Evolutionary conservation across 1,284 basidiomycete species (phyloP).

Genomic region (Naganishia sp.): DNA sequence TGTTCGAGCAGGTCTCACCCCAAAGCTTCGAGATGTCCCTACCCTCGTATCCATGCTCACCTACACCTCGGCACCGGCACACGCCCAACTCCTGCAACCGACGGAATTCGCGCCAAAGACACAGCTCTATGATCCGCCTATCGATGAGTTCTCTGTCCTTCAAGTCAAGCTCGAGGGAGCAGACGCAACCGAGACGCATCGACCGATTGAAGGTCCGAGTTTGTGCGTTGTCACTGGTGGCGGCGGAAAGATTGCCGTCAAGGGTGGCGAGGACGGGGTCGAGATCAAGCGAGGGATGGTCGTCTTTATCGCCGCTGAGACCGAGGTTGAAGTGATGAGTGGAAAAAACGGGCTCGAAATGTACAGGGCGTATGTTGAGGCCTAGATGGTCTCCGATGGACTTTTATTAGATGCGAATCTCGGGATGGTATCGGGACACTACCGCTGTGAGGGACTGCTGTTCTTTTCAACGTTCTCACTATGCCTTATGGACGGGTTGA

Average conservation of each 20-base stretch:
- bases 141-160: conserved; percentile 89
- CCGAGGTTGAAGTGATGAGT: conserved; percentile 59
- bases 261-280: conserved; percentile 53
- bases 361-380: conserved; percentile 74
- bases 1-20: conserved; percentile 95
- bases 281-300: conserved; percentile 69
- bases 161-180: conserved; percentile 60
- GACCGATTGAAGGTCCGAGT: conserved; percentile 80
- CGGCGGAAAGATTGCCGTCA: conserved; percentile 56
- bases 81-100: conserved; percentile 70
- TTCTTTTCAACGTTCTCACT: no score
- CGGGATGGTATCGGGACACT: no score
- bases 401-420: no score
- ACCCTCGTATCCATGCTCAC: conserved; percentile 88
- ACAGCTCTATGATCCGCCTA: conserved; percentile 87
- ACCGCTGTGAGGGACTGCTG: no score
- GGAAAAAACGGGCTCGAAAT: conserved; percentile 58
- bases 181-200: conserved; percentile 45
- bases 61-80: conserved; percentile 70
- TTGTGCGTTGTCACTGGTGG: conserved; percentile 77
- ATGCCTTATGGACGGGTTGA: no score
- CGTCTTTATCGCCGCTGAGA: conserved; percentile 78
- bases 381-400: conserved; percentile 24
- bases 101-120: conserved; percentile 57
- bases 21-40: conserved; percentile 89